A percentile compares a stretch with the other conserved stretches of the same genome.
phyloP scores from a whole-genome alignment of 768 basidiomycete species.

The Postia placenta region DNA sequence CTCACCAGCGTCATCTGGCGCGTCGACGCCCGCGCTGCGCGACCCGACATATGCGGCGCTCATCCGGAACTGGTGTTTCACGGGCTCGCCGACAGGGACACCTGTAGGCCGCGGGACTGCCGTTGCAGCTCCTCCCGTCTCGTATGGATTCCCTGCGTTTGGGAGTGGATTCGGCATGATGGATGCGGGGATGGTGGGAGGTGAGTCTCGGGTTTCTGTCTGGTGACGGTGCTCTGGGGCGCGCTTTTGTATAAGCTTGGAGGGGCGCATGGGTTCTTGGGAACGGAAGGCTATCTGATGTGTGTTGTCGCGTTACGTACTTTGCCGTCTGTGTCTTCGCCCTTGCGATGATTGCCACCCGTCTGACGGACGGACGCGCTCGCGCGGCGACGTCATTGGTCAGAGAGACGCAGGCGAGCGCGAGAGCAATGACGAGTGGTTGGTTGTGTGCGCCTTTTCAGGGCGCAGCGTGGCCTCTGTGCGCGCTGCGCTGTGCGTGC shows the following conservation, averaged over 20 bases:
- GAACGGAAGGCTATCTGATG: neutral
- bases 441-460: neutral
- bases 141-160: slow-evolving; percentile 22
- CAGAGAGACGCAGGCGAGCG: too few species aligned
- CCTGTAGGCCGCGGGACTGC: slow-evolving; percentile 19
- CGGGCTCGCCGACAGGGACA: slow-evolving; percentile 15
- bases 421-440: slow-evolving; percentile 1
- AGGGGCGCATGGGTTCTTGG: too few species aligned
- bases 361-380: neutral
- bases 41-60: slow-evolving; percentile 51
- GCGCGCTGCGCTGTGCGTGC: neutral
- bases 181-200: slow-evolving; percentile 23
- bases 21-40: slow-evolving; percentile 22
- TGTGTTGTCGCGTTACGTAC: neutral
- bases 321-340: neutral
- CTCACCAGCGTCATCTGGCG: slow-evolving; percentile 20
- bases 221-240: neutral
- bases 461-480: neutral
- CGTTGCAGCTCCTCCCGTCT: slow-evolving; percentile 21
- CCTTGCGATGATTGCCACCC: neutral
- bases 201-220: slow-evolving; percentile 12
- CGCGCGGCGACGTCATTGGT: too few species aligned
- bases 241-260: too few species aligned
- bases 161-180: slow-evolving; percentile 17
- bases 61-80: slow-evolving; percentile 66